Evolutionary conservation across 148 eudicot species (phyloP).

Genomic region (Oxyria digyna): DNA sequence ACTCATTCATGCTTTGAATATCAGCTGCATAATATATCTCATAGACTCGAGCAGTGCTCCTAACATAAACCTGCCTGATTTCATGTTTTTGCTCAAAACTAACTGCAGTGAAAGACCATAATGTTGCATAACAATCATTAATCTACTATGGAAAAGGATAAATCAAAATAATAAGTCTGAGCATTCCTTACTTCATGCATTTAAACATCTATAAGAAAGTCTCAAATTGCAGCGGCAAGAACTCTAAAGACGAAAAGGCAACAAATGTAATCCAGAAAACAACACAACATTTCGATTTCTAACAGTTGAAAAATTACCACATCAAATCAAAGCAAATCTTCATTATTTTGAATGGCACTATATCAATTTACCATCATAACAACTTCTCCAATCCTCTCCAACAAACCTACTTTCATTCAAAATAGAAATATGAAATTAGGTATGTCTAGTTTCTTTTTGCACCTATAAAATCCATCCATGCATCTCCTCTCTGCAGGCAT

Average conservation of each 20-base stretch:
- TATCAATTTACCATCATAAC: not conserved
- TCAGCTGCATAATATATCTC: conserved; percentile 59
- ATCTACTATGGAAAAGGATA: not conserved
- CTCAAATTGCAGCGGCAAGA: not conserved
- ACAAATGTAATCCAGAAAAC: not conserved
- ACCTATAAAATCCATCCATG: not conserved
- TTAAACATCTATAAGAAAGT: not conserved
- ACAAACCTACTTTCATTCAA: not conserved
- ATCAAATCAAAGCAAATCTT: not conserved
- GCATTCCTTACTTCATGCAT: not conserved
- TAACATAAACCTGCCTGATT: conserved; percentile 62
- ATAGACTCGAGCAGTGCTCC: conserved; percentile 76
- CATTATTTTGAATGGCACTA: not conserved
- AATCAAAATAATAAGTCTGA: not conserved
- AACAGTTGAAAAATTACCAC: not conserved
- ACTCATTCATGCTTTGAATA: conserved; percentile 34
- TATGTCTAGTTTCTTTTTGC: not conserved
- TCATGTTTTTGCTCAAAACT: conserved; percentile 52
- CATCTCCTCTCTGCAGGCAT: not conserved
- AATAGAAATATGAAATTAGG: not conserved
- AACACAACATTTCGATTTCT: not conserved
- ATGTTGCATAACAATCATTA: not conserved
- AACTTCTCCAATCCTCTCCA: not conserved
- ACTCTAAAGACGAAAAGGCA: not conserved
- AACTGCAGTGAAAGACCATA: conserved; percentile 32